These are phyloP conservation scores for Corrigiola litoralis DNA, from an alignment of 179 eudicot species.

Conservation along the genomic window DNA sequence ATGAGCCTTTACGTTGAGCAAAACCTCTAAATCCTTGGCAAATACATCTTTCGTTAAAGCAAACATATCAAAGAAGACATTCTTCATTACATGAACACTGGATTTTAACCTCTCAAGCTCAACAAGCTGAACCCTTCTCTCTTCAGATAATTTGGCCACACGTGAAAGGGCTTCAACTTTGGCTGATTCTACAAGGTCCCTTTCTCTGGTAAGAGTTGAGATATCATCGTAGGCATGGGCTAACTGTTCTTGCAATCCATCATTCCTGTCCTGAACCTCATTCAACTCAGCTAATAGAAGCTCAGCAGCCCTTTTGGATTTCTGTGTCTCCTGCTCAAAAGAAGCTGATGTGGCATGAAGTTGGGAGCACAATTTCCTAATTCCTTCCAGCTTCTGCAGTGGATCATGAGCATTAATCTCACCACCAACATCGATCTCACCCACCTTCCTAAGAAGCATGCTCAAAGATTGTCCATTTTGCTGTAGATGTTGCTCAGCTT, in stretches of 20 bases:
- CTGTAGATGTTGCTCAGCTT: slow-evolving; percentile 48
- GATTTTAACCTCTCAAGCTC: slow-evolving; percentile 46
- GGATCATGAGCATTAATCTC: slow-evolving; percentile 45
- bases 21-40: slow-evolving; percentile 48
- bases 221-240: slow-evolving; percentile 41
- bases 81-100: slow-evolving; percentile 38
- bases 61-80: slow-evolving; percentile 39
- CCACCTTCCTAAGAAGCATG: slow-evolving; percentile 44
- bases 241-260: slow-evolving; percentile 79
- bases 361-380: slow-evolving; percentile 47
- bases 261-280: slow-evolving; percentile 97
- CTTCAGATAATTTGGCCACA: slow-evolving; percentile 54
- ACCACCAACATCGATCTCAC: slow-evolving; percentile 39
- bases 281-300: slow-evolving; percentile 87
- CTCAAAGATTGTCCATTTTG: slow-evolving; percentile 50
- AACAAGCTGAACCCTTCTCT: slow-evolving; percentile 46
- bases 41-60: slow-evolving; percentile 42
- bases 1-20: slow-evolving; percentile 39
- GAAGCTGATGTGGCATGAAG: slow-evolving; percentile 44
- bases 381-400: slow-evolving; percentile 56
- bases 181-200: slow-evolving; percentile 54
- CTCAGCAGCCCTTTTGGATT: slow-evolving; percentile 85
- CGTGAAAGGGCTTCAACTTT: slow-evolving; percentile 66
- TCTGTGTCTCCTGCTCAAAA: slow-evolving; percentile 61
- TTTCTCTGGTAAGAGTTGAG: slow-evolving; percentile 57